phyloP scores from a whole-genome alignment of 345 rosid species.

The Salix purpurea region DNA sequence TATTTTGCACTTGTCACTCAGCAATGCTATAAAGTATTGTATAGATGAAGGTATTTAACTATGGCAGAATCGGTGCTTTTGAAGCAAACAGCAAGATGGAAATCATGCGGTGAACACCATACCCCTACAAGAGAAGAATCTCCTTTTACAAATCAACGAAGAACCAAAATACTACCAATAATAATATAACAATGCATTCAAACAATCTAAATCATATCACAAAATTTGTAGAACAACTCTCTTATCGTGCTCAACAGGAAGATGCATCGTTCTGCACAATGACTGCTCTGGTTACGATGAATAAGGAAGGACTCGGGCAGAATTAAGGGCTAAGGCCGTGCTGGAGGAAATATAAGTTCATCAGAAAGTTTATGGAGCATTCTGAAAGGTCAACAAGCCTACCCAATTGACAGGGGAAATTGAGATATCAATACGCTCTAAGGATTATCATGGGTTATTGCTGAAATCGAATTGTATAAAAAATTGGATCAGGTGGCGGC shows the following conservation, averaged over 20 bases:
- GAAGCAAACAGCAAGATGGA: too few relatives aligned
- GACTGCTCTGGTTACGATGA: background rate
- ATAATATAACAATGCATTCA: too few relatives aligned
- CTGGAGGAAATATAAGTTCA: background rate
- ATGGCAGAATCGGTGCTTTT: too few relatives aligned
- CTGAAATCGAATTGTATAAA: background rate
- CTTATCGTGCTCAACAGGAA: background rate
- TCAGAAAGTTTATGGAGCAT: background rate
- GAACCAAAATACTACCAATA: too few relatives aligned
- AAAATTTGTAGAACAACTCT: background rate
- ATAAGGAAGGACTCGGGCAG: background rate
- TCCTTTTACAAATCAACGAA: too few relatives aligned
- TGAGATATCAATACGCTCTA: background rate
- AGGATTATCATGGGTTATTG: background rate
- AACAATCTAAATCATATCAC: too few relatives aligned
- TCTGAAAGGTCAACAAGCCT: background rate
- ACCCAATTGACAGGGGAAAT: background rate
- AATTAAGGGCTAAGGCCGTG: background rate
- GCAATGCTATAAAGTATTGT: too few relatives aligned
- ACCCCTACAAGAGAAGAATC: too few relatives aligned
- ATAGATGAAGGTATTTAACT: too few relatives aligned
- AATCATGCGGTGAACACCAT: too few relatives aligned
- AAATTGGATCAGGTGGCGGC: background rate
- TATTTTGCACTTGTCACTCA: too few relatives aligned
- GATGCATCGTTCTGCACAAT: background rate